phyloP scores from a whole-genome alignment of 2,329 filamentous ascomycete species.

The Pseudopithomyces maydicus region DNA sequence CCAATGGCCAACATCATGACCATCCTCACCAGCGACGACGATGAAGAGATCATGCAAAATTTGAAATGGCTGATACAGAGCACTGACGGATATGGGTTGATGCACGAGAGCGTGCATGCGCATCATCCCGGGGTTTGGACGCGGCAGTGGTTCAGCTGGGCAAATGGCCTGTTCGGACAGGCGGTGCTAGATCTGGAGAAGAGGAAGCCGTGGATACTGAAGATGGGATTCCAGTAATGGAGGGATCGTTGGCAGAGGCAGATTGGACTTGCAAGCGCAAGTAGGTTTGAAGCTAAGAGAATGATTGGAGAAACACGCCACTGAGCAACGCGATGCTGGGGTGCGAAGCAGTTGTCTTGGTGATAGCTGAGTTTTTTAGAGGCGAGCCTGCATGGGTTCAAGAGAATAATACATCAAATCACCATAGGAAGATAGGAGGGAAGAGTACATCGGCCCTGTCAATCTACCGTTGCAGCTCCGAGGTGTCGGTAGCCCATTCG shows the following conservation, averaged over 20 bases:
- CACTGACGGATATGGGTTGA: constrained; percentile 54
- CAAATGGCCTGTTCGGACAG: constrained; percentile 57
- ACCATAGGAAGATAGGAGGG: no score
- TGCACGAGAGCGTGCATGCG: constrained; percentile 57
- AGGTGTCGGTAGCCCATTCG: background rate
- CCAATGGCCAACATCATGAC: constrained; percentile 57
- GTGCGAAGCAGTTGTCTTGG: no score
- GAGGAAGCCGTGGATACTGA: constrained; percentile 49
- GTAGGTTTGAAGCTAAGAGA: no score
- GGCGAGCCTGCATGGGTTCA: no score
- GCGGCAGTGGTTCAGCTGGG: constrained; percentile 57
- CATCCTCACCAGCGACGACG: constrained; percentile 54
- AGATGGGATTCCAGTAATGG: constrained; percentile 35
- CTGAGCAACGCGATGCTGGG: no score
- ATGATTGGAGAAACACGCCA: no score
- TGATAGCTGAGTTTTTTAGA: no score
- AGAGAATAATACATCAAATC: no score
- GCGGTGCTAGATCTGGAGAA: constrained; percentile 52
- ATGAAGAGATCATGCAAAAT: constrained; percentile 50
- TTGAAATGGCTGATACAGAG: constrained; percentile 51
- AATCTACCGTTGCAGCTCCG: no score
- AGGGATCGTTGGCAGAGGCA: background rate
- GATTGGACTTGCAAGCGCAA: no score
- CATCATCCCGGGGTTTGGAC: constrained; percentile 49
- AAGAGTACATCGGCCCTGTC: no score